These are phyloP conservation scores for Nigrospora sphaerica DNA, from an alignment of 2,329 filamentous ascomycete species.

Conservation along the genomic window DNA sequence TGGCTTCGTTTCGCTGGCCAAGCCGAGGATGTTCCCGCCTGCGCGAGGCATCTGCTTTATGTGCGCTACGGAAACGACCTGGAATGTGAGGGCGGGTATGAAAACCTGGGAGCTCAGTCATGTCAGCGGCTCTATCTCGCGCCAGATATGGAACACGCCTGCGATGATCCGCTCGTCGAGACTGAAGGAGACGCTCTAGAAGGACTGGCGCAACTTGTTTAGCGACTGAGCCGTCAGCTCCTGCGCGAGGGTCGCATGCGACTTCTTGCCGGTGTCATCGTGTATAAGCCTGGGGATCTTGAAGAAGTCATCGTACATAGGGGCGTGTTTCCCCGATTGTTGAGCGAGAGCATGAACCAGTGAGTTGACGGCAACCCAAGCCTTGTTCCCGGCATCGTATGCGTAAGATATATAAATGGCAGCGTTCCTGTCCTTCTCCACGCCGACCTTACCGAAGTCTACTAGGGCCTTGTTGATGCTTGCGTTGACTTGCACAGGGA, in stretches of 20 bases:
- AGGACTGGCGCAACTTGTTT: not conserved
- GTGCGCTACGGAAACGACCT: not conserved
- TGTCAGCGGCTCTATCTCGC: not conserved
- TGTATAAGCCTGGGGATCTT: not conserved
- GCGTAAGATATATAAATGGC: not conserved
- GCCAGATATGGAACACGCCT: not conserved
- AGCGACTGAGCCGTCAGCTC: not conserved
- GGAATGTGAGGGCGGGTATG: not conserved
- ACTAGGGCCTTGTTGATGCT: not conserved
- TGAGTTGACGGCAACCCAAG: not conserved
- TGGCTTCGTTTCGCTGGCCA: not conserved
- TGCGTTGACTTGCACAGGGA: not conserved
- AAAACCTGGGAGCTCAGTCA: not conserved
- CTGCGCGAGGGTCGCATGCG: conserved; percentile 3
- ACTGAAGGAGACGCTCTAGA: not conserved
- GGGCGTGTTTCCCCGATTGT: not conserved
- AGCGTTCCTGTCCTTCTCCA: not conserved
- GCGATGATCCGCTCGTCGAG: not conserved
- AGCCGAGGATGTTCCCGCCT: not conserved
- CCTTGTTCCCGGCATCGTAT: not conserved
- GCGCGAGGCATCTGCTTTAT: not conserved
- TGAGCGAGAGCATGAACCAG: not conserved
- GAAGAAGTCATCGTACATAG: not conserved
- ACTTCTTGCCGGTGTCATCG: conserved; percentile 1
- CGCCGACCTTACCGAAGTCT: not conserved